Base-by-base conservation (phyloP, 192 early-diverging fungal genomes). In the Coemansia sp. region DNA sequence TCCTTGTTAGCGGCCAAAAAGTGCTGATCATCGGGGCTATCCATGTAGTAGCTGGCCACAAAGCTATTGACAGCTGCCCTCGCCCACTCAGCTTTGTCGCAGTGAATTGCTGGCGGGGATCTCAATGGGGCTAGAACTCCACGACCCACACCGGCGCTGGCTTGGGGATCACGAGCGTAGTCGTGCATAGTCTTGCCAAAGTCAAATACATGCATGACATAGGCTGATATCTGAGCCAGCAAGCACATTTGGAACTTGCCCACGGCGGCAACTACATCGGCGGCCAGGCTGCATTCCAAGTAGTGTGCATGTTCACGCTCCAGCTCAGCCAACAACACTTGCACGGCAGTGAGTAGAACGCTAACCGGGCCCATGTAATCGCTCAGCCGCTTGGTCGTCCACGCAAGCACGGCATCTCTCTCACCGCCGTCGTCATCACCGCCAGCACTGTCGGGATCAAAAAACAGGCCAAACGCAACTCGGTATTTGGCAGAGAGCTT, bases 261-360 rank as follows among this genome's bases (percentile, higher is more conserved):
- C 56, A 73, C 27, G 19, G 26, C 39, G 3, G 52, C 44, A 11
- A 57, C 22, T 17, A 46, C 64, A 3, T 40, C 42, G 21, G 21
- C 60, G 1, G 65, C 29, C 21, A 35, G 22, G 10, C 26, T 19
- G 15, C 36, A 34, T 11, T 54, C 55, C 54, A 72, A 29, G 17
- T 8, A 55, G 18, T 72, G 64, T 17, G 43, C 63, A 29, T 46
- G 35, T 0, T 40, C 41, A 44, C 36, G 59, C 18, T 57, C 56
- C 34, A 40, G 27, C 22, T 62, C 19, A 9, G 59, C 65, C 10
- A 73, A 37, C 21, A 43, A 48, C 12, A 73, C 44, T 24, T 61
- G 65, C 56, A 73, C 8, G 26, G 65, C 48, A 5, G 56, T 57
- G 37, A 67, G 40, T 8, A 73, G 46, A 46, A 67, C 71, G 8